Base-by-base conservation (phyloP, 768 basidiomycete species). In the Calocera viscosa region DNA sequence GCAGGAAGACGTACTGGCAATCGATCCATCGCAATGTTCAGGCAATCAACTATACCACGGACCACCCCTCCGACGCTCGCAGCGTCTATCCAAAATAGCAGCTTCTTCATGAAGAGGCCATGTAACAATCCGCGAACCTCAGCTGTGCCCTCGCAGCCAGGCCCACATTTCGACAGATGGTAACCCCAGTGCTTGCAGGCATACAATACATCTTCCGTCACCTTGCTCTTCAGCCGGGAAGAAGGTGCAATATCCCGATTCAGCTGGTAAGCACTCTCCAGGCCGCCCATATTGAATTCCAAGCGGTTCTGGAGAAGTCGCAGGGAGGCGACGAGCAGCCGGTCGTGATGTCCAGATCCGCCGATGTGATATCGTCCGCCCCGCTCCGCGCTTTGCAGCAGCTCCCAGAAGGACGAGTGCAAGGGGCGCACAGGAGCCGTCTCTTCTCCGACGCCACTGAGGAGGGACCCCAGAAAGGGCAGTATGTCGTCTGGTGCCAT, bases 141-240 rank as follows among this genome's bases (percentile, higher is more conserved):
- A n/a, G n/a, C n/a, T n/a, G n/a, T n/a, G n/a, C 16, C 26, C 19
- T 60, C 53, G 30, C 2, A 26, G 7, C 24, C 43, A 3, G 7
- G 5, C 19, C 3, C 24, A 19, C 19, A 8, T 26, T 10, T 60
- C 5, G 19, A 60, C 2, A 60, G 53, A 32, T 60, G 67, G 30
- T 35, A 19, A 16, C 64, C 30, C 67, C 67, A 67, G 40, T 53
- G 30, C 16, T 30, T 11, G 63, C 67, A 68, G n/a, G 30, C 49
- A 32, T 68, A 68, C 24, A 30, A 14, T 0, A 68, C 16, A 2
- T 7, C 24, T 7, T 33, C 33, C 34, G 64, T 16, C 24, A 67
- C 5, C 2, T 65, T 64, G 17, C 66, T 14, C 7, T n/a, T n/a
- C n/a, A n/a, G n/a, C n/a, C n/a, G n/a, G 14, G 35, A 22, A 1